Percentiles rank a stretch among this genome's conserved stretches.
Conservation (phyloP, 352 stramenopile species). For the Globisporangium viniferum region DNA sequence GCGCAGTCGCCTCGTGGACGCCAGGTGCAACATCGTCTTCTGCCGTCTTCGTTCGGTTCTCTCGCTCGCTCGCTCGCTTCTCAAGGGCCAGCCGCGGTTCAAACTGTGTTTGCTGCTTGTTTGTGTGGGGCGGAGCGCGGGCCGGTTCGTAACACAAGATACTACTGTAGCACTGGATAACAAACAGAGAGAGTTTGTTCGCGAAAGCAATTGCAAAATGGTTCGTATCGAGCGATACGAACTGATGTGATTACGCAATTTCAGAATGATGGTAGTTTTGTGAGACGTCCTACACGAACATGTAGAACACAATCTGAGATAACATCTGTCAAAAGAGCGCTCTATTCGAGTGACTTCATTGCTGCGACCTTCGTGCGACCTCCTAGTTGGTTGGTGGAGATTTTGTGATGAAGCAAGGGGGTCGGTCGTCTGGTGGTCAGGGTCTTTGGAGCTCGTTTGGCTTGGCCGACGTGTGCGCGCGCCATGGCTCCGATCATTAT, state of each 20-base stretch:
- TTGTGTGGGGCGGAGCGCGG: conserved; percentile 2
- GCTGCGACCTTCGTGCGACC: conserved; percentile 33
- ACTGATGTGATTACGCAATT: not conserved
- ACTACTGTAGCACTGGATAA: too few species aligned
- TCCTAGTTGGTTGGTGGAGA: conserved; percentile 37
- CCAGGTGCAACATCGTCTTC: conserved; percentile 26
- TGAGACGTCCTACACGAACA: too few species aligned
- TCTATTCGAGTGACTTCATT: conserved; percentile 1
- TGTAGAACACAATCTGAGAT: not conserved
- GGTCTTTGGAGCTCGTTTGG: not conserved
- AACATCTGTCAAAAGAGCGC: not conserved
- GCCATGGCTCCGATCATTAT: conserved; percentile 26
- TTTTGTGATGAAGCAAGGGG: not conserved
- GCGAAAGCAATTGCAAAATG: not conserved
- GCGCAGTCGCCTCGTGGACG: conserved; percentile 65
- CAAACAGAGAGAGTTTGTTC: not conserved
- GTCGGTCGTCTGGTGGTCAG: not conserved
- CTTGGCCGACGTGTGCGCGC: too few species aligned
- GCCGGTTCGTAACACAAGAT: conserved; percentile 4
- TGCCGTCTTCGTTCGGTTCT: conserved; percentile 10
- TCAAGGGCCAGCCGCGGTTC: conserved; percentile 1
- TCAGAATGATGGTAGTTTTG: not conserved
- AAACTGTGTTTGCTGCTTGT: not conserved
- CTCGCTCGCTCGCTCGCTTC: not conserved
- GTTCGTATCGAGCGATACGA: conserved; percentile 4